phyloP scores from a whole-genome alignment of 495 filamentous ascomycete species.

The Xylaria palmicola region DNA sequence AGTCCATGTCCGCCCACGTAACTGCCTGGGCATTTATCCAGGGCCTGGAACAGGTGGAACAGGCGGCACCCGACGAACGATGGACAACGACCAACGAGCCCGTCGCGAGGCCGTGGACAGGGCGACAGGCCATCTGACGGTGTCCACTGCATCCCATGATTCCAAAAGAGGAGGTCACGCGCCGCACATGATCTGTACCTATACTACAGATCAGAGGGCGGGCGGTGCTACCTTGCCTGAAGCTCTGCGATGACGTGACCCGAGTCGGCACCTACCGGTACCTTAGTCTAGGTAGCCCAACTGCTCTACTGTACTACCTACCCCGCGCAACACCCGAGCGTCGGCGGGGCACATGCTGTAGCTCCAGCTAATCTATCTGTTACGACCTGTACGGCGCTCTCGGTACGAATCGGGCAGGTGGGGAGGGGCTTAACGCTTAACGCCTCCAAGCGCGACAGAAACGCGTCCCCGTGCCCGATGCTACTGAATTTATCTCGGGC shows the following conservation, averaged over 20 bases:
- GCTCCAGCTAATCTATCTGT: too few species aligned
- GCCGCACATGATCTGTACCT: neutral
- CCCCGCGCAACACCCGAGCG: neutral
- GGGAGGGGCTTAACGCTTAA: too few species aligned
- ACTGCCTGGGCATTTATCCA: conserved; percentile 4
- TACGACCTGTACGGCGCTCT: too few species aligned
- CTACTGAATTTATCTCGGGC: too few species aligned
- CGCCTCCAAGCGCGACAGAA: neutral
- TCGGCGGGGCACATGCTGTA: neutral
- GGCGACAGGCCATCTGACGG: neutral
- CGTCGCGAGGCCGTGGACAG: neutral
- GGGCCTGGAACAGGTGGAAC: conserved; percentile 2
- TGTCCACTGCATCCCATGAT: neutral
- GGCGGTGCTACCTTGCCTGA: neutral
- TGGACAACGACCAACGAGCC: neutral
- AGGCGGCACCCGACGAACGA: neutral
- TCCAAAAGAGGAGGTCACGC: conserved; percentile 2
- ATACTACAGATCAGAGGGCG: neutral
- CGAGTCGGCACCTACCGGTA: too few species aligned
- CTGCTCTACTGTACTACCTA: neutral
- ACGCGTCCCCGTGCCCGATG: too few species aligned
- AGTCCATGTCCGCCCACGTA: too few species aligned
- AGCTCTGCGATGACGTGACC: conserved; percentile 8
- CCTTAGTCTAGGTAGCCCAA: too few species aligned
- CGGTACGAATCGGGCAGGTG: too few species aligned